Evolutionary conservation across 768 basidiomycete genomes (phyloP).

Genomic region (Gymnopilus dilepis): DNA sequence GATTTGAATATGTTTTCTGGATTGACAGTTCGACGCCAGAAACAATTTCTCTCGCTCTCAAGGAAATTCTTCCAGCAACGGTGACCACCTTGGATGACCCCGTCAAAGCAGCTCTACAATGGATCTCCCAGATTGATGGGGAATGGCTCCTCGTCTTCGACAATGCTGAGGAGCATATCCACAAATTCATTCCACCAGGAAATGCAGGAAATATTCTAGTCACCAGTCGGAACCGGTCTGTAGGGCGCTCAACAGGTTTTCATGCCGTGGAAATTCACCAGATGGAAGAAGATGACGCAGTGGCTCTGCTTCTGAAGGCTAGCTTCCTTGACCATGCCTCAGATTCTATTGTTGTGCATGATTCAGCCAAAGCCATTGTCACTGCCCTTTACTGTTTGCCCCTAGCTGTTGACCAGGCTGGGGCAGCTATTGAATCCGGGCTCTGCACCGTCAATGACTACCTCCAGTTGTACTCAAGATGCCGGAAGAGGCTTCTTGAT

Average conservation of each 20-base stretch:
- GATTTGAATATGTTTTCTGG: not conserved
- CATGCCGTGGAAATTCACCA: constrained; percentile 13
- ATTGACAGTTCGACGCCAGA: not conserved
- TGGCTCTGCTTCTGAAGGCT: constrained; percentile 21
- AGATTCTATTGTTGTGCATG: not conserved
- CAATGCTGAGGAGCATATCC: constrained; percentile 19
- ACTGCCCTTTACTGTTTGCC: not conserved
- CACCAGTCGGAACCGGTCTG: constrained; percentile 21
- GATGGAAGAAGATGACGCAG: constrained; percentile 23
- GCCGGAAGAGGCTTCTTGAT: constrained; percentile 15
- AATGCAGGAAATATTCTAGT: constrained; percentile 24
- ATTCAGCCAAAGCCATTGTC: constrained; percentile 16
- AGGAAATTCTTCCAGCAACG: not conserved
- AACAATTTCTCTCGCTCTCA: not conserved
- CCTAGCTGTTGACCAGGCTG: constrained; percentile 25
- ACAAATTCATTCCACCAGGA: constrained; percentile 20
- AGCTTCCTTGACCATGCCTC: not conserved
- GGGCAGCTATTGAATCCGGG: constrained; percentile 19
- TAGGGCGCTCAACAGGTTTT: constrained; percentile 10
- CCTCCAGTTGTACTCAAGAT: constrained; percentile 14
- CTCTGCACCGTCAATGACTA: constrained; percentile 20
- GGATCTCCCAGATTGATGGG: constrained; percentile 17
- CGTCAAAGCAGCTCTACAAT: constrained; percentile 10
- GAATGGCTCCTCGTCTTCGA: constrained; percentile 29
- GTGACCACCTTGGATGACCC: not conserved